A percentile compares a stretch with the other conserved stretches of the same genome.
Evolutionary conservation across 1,284 basidiomycete species (phyloP).

Genomic region (Psilocybe mexicana): DNA sequence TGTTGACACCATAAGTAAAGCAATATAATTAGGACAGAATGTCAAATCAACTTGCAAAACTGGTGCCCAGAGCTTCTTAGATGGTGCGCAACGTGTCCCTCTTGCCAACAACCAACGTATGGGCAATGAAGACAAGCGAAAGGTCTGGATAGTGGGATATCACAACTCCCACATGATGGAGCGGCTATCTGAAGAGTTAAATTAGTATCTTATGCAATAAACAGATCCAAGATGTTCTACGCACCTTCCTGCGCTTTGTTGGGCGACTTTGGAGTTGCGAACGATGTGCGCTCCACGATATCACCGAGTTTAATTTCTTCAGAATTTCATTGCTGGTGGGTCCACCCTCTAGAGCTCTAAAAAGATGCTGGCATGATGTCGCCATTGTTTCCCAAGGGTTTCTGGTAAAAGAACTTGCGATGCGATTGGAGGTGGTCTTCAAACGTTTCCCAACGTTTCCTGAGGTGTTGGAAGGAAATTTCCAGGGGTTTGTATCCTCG

Average conservation of each 20-base stretch:
- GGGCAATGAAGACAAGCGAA: constrained; percentile 81
- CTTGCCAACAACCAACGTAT: constrained; percentile 73
- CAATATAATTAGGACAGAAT: background rate
- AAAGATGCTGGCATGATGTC: constrained; percentile 40
- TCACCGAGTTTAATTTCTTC: constrained; percentile 40
- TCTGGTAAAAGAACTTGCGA: background rate
- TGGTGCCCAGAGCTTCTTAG: constrained; percentile 56
- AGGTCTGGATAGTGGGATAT: constrained; percentile 61
- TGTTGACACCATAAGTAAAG: constrained; percentile 19
- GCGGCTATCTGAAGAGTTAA: constrained; percentile 34
- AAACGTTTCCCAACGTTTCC: background rate
- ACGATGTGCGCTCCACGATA: constrained; percentile 44
- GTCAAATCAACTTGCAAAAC: constrained; percentile 59
- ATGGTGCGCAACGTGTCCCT: constrained; percentile 57
- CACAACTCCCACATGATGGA: constrained; percentile 70
- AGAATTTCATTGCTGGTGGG: constrained; percentile 27
- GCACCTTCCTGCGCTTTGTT: constrained; percentile 44
- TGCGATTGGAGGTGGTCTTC: background rate
- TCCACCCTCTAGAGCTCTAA: constrained; percentile 27
- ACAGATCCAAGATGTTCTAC: constrained; percentile 7
- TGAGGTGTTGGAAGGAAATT: no score
- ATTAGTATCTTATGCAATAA: background rate
- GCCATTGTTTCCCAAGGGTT: background rate
- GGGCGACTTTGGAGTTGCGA: constrained; percentile 33
- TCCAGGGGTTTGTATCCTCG: no score